phyloP scores from a whole-genome alignment of 2,329 filamentous ascomycete species.

The Ophiocordyceps robertsii region DNA sequence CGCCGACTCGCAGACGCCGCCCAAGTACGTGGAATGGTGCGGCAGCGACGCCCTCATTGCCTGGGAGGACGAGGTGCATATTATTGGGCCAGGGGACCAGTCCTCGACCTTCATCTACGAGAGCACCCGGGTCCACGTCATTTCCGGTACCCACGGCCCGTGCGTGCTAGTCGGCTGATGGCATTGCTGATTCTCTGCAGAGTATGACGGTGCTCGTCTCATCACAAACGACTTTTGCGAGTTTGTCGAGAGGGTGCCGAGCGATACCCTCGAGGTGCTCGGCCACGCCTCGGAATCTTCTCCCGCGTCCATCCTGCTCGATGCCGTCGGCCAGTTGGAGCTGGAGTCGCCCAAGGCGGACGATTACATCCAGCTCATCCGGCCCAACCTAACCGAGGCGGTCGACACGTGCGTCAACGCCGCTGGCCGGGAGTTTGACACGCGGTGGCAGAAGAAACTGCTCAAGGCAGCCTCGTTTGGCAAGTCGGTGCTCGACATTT shows the following conservation, averaged over 20 bases:
- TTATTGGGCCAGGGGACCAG: conserved; percentile 74
- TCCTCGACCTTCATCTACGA: conserved; percentile 78
- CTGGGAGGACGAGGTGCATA: conserved; percentile 95
- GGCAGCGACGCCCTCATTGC: conserved; percentile 89
- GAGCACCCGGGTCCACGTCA: conserved; percentile 72
- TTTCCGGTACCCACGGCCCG: conserved; percentile 50
- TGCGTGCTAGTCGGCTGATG: neutral
- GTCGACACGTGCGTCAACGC: conserved; percentile 91
- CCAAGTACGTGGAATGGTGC: conserved; percentile 88
- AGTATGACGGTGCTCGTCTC: conserved; percentile 74
- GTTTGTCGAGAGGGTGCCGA: conserved; percentile 87
- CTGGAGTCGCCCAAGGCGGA: conserved; percentile 93
- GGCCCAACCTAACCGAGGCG: conserved; percentile 75
- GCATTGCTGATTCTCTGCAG: conserved; percentile 18
- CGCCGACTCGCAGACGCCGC: conserved; percentile 70
- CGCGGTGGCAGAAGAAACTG: conserved; percentile 87
- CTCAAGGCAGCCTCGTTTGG: conserved; percentile 96
- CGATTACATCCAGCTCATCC: conserved; percentile 91
- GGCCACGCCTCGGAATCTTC: conserved; percentile 78
- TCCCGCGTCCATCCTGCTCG: conserved; percentile 80
- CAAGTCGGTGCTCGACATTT: conserved; percentile 92
- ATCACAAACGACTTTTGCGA: conserved; percentile 93
- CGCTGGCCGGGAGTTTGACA: conserved; percentile 80
- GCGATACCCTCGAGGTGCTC: conserved; percentile 79
- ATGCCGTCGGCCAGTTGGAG: conserved; percentile 83